Percentiles rank a stretch among this genome's conserved stretches.
Evolutionary conservation across 1,139 yeast genomes (phyloP).

Genomic region (Protomyces arabidopsidicola): DNA sequence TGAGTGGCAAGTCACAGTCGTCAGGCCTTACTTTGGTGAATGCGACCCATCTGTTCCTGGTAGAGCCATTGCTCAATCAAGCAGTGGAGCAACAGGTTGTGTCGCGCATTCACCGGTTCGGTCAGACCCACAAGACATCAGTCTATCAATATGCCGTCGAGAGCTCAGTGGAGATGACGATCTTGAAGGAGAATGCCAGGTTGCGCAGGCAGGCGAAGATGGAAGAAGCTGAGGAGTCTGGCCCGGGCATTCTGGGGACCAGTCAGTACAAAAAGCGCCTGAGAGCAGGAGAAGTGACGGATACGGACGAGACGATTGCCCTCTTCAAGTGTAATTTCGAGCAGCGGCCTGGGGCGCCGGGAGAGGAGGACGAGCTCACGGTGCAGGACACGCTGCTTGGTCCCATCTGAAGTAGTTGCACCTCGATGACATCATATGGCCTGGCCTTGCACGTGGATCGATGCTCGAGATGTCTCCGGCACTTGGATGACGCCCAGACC

Average conservation of each 20-base stretch:
- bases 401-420: background rate
- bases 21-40: slow-evolving; percentile 83
- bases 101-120: slow-evolving; percentile 86
- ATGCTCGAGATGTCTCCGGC: background rate
- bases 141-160: slow-evolving; percentile 88
- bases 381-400: background rate
- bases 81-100: slow-evolving; percentile 87
- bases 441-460: background rate
- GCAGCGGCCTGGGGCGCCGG: background rate
- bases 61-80: slow-evolving; percentile 83
- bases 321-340: background rate
- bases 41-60: slow-evolving; percentile 67
- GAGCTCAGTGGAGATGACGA: slow-evolving; percentile 85
- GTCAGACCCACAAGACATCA: slow-evolving; percentile 71
- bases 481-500: too few species aligned
- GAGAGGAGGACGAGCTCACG: background rate
- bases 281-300: background rate
- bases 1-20: slow-evolving; percentile 72
- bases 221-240: background rate
- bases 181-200: slow-evolving; percentile 43
- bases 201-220: background rate
- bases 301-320: background rate
- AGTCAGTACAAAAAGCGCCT: background rate
- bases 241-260: background rate
- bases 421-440: background rate